Evolutionary conservation across 768 basidiomycete genomes (phyloP), one percentile per base, ranked within the genome.

Genomic region (Tricholoma flavovirens): DNA sequence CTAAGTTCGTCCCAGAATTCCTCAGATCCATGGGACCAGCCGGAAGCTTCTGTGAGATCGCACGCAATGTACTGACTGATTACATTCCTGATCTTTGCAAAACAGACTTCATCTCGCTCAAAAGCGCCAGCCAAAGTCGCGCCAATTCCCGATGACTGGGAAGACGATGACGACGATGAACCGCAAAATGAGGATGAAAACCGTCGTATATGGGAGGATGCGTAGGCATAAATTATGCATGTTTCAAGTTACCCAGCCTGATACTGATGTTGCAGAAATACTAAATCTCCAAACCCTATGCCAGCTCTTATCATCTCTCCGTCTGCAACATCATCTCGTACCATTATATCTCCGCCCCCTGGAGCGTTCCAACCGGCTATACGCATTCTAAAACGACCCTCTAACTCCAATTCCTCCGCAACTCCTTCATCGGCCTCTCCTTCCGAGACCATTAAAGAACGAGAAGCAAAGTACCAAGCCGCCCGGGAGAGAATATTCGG

Each of bases 401-500:
- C 81, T 3, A 65, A 66, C 17, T 56, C 57, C 0, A 59, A 40
- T 2, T 53, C 72, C 29, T 57, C 72, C 40, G 62, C 67, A 10
- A 58, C 73, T 12, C 62, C 65, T 21, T 36, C 63, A 1, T 59
- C 65, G 11, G 59, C 68, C 10, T 43, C 64, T 3, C 60, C 59
- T 11, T 62, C 62, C 6, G 74, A 75, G 43, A 69, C 79, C 3
- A 71, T 87, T 3, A 78, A 82, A 32, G 85, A 88, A 54, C 80
- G 88, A 40, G 88, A 89, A 66, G 84, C 81, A 15, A 78, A 83
- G 53, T 91, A 91, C 66, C 79, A 84, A 55, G 86, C 83, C 17
- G 88, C 89, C 2, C 73, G 89, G 24, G 82, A 85, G 54, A 77
- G 89, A 19, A 90, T 91, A 52, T 91, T 90, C 58, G 83, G 83